phyloP scores from a whole-genome alignment of 192 early-diverging fungal species.

The Thamnidium elegans region DNA sequence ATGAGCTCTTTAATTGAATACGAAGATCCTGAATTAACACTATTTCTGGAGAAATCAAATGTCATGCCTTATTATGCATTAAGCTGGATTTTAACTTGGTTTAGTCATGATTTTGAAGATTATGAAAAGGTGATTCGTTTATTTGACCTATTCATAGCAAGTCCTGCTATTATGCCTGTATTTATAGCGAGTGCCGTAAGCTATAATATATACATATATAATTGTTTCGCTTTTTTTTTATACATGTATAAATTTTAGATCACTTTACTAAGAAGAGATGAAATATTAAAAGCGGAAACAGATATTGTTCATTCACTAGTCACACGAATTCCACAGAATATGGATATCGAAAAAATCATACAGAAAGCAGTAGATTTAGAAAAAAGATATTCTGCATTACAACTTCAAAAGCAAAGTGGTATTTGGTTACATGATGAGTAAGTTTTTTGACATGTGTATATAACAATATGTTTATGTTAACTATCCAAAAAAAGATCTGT shows the following conservation, averaged over 20 bases:
- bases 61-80: constrained; percentile 67
- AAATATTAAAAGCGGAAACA: constrained; percentile 44
- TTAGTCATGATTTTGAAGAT: constrained; percentile 60
- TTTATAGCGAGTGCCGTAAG: constrained; percentile 59
- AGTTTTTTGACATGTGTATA: neutral
- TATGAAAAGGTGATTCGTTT: constrained; percentile 51
- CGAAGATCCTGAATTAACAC: constrained; percentile 47
- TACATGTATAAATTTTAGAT: constrained; percentile 33
- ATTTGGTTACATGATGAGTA: constrained; percentile 50
- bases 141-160: constrained; percentile 62
- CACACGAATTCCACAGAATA: constrained; percentile 50
- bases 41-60: constrained; percentile 42
- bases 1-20: constrained; percentile 44
- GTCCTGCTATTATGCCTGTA: constrained; percentile 57
- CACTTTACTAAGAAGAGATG: constrained; percentile 38
- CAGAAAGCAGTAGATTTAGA: constrained; percentile 41
- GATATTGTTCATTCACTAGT: constrained; percentile 48
- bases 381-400: constrained; percentile 37
- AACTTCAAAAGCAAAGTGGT: constrained; percentile 44
- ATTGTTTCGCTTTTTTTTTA: neutral
- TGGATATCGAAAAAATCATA: constrained; percentile 44
- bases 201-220: neutral
- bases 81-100: constrained; percentile 77
- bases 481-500: constrained; percentile 26
- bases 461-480: neutral